phyloP scores from a whole-genome alignment of 352 stramenopile genomes.

The Albugo candida region DNA sequence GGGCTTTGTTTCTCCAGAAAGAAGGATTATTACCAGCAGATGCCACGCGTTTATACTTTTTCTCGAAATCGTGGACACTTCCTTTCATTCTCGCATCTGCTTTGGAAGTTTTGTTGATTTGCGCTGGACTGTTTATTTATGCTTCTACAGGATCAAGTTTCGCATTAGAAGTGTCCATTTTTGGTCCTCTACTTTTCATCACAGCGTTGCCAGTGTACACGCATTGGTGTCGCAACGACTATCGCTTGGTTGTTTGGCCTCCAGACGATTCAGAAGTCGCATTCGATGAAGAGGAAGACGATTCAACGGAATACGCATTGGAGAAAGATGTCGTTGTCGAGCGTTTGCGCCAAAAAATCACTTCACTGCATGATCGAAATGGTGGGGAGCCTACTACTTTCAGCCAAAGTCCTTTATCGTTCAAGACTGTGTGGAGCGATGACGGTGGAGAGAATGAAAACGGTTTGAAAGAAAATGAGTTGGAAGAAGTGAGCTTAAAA shows the following conservation, averaged over 20 bases:
- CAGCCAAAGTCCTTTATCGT: too few species aligned
- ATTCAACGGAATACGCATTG: slow-evolving; percentile 39
- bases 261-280: slow-evolving; percentile 67
- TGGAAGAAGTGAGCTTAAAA: too few species aligned
- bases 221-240: slow-evolving; percentile 70
- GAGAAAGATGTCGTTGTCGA: slow-evolving; percentile 59
- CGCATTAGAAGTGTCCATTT: slow-evolving; percentile 57
- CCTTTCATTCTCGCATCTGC: slow-evolving; percentile 63
- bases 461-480: too few species aligned
- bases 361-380: too few species aligned
- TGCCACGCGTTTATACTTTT: slow-evolving; percentile 54
- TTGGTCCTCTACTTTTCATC: slow-evolving; percentile 58
- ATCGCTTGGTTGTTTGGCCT: slow-evolving; percentile 63
- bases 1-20: slow-evolving; percentile 61
- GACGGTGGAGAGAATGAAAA: too few species aligned
- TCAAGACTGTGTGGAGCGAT: too few species aligned
- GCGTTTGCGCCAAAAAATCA: slow-evolving; percentile 6
- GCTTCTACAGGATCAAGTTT: slow-evolving; percentile 56
- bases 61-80: slow-evolving; percentile 29
- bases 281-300: slow-evolving; percentile 55
- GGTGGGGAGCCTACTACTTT: too few species aligned
- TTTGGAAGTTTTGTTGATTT: slow-evolving; percentile 64
- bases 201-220: slow-evolving; percentile 45
- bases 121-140: slow-evolving; percentile 62
- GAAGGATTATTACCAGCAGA: slow-evolving; percentile 63